Evolutionary conservation across 257 asterid species (phyloP).

Genomic region (Solanum commersonii): DNA sequence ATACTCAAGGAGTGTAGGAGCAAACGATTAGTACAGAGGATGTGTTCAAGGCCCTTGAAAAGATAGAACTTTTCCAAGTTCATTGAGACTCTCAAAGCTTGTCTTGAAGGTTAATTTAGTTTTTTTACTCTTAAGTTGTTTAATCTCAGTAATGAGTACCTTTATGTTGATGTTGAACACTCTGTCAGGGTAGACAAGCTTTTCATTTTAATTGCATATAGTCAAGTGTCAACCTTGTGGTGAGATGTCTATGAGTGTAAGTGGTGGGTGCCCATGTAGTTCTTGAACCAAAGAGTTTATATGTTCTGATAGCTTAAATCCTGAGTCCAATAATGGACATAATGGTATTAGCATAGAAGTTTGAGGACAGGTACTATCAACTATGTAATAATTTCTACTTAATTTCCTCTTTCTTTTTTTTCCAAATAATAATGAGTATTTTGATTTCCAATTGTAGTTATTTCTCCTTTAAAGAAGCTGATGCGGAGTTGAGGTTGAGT

Average conservation of each 20-base stretch:
- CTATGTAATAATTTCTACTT: background rate
- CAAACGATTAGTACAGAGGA: background rate
- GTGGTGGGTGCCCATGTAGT: background rate
- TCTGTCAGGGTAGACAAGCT: background rate
- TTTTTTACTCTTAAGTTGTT: background rate
- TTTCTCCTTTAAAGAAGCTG: background rate
- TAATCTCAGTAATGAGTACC: background rate
- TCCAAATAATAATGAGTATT: background rate
- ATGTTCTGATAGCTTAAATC: background rate
- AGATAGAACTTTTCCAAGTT: background rate
- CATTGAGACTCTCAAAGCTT: background rate
- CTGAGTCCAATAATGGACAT: background rate
- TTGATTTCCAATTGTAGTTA: background rate
- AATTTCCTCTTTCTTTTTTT: background rate
- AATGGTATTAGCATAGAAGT: background rate
- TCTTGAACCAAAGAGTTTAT: background rate
- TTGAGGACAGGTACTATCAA: background rate
- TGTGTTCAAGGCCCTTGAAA: background rate
- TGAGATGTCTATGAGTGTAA: background rate
- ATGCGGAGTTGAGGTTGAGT: background rate
- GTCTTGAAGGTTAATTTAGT: background rate
- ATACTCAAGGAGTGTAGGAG: background rate
- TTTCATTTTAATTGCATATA: background rate
- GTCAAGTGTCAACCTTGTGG: background rate
- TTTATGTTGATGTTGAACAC: background rate